Evolutionary conservation across 495 filamentous ascomycete genomes (phyloP), one percentile per base, ranked within the genome.

Genomic region (Hypoxylon subgilvum): DNA sequence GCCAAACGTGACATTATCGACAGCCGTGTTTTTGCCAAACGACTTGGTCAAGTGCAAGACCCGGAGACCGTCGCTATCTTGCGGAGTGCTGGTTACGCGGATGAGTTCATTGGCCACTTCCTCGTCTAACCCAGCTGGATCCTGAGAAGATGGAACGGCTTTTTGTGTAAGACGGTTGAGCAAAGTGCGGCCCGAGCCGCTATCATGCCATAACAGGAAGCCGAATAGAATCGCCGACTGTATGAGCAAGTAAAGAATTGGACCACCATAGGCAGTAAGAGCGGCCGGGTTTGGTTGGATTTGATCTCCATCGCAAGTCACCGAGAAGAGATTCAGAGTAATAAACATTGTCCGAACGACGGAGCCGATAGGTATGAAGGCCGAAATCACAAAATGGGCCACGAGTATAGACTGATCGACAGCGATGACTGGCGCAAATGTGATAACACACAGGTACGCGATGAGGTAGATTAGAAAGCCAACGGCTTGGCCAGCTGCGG

Each of bases 401-500:
- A 88, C 70, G 2, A 83, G 62, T 16, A 91, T 68, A 48, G 81
- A 70, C 2, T 63, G 59, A 59, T 91, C 86, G 25, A 88, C 81
- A 35, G 80, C 76, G 47, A 78, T 74, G 17, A 84, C 76, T 0
- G 86, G 81, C 3, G 83, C 72, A 68, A 89, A 91, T 2, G 87
- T 88, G 51, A 88, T 74, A 41, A 88, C 83, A 52, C 70, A 81
- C 61, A 91, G 75, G 67, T 89, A 88, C 2, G 81, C 83, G 44
- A 90, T 86, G 40, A 95, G 79, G 72, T 96, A 95, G 22, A 91
- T 67, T 32, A 96, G 71, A 66, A 94, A 89, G 70, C 91, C 74
- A 8, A 86, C 79, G 22, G 82, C 77, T 68, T 96, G 91, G 4
- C 81, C 79, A 4, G 86, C 88, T 6, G 89, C 90, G 3, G 86